phyloP scores from a whole-genome alignment of 2,329 filamentous ascomycete genomes.

The Sporothrix luriei region DNA sequence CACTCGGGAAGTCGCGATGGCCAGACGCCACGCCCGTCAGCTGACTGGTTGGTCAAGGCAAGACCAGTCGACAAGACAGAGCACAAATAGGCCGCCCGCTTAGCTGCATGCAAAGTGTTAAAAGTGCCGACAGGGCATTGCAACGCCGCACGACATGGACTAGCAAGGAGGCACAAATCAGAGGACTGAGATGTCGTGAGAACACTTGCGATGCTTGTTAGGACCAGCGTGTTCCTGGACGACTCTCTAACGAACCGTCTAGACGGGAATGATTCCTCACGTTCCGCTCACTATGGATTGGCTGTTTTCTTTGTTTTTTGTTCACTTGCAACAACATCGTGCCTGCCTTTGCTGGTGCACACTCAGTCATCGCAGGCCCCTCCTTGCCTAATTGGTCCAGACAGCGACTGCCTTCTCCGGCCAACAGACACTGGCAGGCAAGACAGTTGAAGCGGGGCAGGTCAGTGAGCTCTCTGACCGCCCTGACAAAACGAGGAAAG shows the following conservation, averaged over 20 bases:
- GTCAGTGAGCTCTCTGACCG: conserved; percentile 10
- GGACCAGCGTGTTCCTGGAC: background rate
- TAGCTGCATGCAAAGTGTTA: conserved; percentile 11
- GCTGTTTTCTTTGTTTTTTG: background rate
- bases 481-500: background rate
- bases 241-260: background rate
- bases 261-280: background rate
- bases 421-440: background rate
- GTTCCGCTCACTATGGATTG: background rate
- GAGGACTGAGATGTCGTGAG: conserved; percentile 1
- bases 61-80: background rate
- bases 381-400: background rate
- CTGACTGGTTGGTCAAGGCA: conserved; percentile 1
- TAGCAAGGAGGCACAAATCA: background rate
- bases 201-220: background rate
- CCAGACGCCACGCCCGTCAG: background rate
- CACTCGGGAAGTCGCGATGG: conserved; percentile 1
- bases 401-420: background rate
- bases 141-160: conserved; percentile 13
- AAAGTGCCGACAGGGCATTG: conserved; percentile 8
- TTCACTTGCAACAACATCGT: background rate
- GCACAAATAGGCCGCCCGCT: background rate
- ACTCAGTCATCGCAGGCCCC: conserved; percentile 17
- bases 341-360: conserved; percentile 7
- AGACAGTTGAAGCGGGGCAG: conserved; percentile 7